Percentiles rank a stretch among this genome's conserved stretches.
Evolutionary conservation across 495 filamentous ascomycete genomes (phyloP).

Genomic region (Schizothecium vesticola): DNA sequence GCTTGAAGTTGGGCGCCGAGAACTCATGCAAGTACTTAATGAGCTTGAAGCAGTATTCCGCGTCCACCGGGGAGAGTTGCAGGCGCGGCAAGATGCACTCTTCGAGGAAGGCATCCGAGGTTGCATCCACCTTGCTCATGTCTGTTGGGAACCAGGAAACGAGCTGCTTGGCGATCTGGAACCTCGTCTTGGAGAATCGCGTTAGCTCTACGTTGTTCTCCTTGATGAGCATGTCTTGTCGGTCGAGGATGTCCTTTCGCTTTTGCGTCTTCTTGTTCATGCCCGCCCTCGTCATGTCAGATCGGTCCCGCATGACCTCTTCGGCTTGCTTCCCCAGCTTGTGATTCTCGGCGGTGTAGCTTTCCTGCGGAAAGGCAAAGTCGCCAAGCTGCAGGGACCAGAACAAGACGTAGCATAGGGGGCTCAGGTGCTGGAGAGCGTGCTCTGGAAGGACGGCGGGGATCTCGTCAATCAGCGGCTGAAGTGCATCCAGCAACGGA

Average conservation of each 20-base stretch:
- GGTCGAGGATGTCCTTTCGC: slow-evolving; percentile 64
- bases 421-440: slow-evolving; percentile 61
- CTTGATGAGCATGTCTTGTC: slow-evolving; percentile 59
- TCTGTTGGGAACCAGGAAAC: slow-evolving; percentile 66
- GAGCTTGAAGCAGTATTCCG: slow-evolving; percentile 80
- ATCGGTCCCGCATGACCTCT: slow-evolving; percentile 61
- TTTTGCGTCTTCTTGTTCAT: slow-evolving; percentile 59
- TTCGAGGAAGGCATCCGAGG: slow-evolving; percentile 74
- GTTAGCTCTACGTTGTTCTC: slow-evolving; percentile 47
- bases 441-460: slow-evolving; percentile 54
- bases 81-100: slow-evolving; percentile 86
- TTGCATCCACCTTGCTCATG: slow-evolving; percentile 55
- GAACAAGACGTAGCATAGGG: slow-evolving; percentile 83
- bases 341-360: slow-evolving; percentile 66
- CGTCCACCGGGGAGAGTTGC: slow-evolving; percentile 76
- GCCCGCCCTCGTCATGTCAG: slow-evolving; percentile 59
- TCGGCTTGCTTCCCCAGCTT: slow-evolving; percentile 56
- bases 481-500: slow-evolving; percentile 68
- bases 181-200: slow-evolving; percentile 55
- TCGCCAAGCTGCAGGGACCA: slow-evolving; percentile 86
- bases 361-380: slow-evolving; percentile 63
- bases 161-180: slow-evolving; percentile 70
- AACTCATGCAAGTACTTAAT: slow-evolving; percentile 77
- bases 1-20: slow-evolving; percentile 80
- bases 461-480: slow-evolving; percentile 66